Base-by-base conservation (phyloP, 2,329 filamentous ascomycete genomes). In the Phaeosphaeria sp. region DNA sequence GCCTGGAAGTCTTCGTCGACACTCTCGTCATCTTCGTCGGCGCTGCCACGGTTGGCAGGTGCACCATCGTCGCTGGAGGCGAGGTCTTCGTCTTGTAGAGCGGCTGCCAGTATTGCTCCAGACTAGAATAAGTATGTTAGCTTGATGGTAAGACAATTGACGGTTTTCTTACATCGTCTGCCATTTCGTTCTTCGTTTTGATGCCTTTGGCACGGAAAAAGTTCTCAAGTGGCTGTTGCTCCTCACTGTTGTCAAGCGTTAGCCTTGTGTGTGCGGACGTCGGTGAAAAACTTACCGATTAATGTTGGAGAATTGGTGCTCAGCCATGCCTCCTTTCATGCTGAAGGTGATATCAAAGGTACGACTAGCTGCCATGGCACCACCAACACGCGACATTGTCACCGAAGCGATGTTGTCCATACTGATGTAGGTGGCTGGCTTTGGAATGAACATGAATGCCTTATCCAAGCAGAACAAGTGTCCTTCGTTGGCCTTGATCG, bases 401-500 rank as follows among this genome's bases (percentile, higher is more conserved):
- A 99, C 90, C 50, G 90, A 91, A 51, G 91, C 87, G 36, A 96
- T 91, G 72, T 97, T 92, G 72, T 99, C 95, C 80, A 97, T 96
- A 59, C 92, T 90, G 59, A 99, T 94, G 80, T 98, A 99, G 1
- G 94, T 97, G 17, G 95, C 93, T 1, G 95, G 95, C 81, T 99
- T 99, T 30, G 95, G 95, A 17, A 99, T 95, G 77, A 99, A 99
- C 87, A 99, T 96, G 79, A 99, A 96, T 7, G 93, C 94, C 81
- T 97, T 97, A 79, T 99, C 95, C 66, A 99, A 82, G 77, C 93
- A 97, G 85, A 96, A 99, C 50, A 99, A 83, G 74, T 97, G 93
- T 59, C 96, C 95, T 81, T 99, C 95, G 78, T 96, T 97, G 53
- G 96, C 96, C 81, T 99, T 99, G 87, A 99, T 97, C n/a, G 93